Evolutionary conservation across 1,284 basidiomycete genomes (phyloP).

Genomic region (Phaffia rhodozyma): DNA sequence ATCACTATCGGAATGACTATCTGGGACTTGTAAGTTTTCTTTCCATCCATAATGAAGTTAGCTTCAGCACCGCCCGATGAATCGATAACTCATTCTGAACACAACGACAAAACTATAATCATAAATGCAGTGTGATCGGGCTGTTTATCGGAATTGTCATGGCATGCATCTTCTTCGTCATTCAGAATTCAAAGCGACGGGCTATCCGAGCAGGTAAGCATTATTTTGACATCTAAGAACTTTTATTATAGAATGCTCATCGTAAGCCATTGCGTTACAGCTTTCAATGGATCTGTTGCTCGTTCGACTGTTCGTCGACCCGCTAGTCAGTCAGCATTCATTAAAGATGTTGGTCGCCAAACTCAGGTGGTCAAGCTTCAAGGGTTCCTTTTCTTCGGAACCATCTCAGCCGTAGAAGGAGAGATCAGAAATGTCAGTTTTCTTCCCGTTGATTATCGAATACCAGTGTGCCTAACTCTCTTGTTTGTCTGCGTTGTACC

Average conservation of each 20-base stretch:
- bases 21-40: background rate
- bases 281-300: slow-evolving; percentile 64
- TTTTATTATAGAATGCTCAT: background rate
- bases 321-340: slow-evolving; percentile 72
- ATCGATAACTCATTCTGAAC: background rate
- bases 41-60: background rate
- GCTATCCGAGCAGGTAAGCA: slow-evolving; percentile 55
- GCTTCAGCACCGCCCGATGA: too few species aligned
- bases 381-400: slow-evolving; percentile 94
- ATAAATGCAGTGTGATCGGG: slow-evolving; percentile 58
- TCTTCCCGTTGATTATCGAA: background rate
- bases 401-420: slow-evolving; percentile 76
- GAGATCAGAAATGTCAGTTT: slow-evolving; percentile 39
- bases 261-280: slow-evolving; percentile 16
- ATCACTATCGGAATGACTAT: slow-evolving; percentile 79
- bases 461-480: too few species aligned
- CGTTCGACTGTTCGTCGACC: slow-evolving; percentile 88
- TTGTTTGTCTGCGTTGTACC: slow-evolving; percentile 37
- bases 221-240: slow-evolving; percentile 14
- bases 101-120: slow-evolving; percentile 53
- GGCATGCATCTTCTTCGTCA: slow-evolving; percentile 90
- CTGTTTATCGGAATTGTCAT: slow-evolving; percentile 84
- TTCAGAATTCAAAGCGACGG: slow-evolving; percentile 72
- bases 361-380: slow-evolving; percentile 57
- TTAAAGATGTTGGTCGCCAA: slow-evolving; percentile 81